Conservation (phyloP, 495 filamentous ascomycete species). For the Aspergillus haitiensis region DNA sequence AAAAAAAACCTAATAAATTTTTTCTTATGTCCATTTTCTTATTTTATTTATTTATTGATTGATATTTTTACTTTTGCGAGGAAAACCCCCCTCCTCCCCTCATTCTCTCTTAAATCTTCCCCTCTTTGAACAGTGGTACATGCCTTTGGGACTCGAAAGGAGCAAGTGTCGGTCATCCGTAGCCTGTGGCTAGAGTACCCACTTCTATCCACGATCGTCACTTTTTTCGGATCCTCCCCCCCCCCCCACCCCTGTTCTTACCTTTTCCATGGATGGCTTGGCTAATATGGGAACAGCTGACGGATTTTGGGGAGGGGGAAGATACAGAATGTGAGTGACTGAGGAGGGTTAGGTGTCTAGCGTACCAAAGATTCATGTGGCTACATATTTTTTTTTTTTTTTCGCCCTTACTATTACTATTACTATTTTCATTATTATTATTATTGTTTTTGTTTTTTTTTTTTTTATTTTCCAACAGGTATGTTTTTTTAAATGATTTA, state of each 20-base stretch:
- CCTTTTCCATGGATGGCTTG: constrained; percentile 24
- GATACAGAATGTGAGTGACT: constrained; percentile 8
- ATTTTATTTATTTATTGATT: no score
- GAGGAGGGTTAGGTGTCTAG: constrained; percentile 5
- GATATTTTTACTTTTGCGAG: not conserved
- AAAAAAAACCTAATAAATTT: constrained; percentile 1
- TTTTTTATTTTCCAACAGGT: constrained; percentile 6
- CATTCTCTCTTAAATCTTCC: constrained; percentile 18
- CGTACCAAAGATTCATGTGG: constrained; percentile 12
- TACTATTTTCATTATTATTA: constrained; percentile 15
- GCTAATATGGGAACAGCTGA: constrained; percentile 21
- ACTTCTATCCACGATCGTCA: constrained; percentile 45
- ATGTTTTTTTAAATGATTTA: not conserved
- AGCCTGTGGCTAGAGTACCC: constrained; percentile 41
- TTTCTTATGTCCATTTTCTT: not conserved
- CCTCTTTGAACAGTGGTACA: constrained; percentile 16
- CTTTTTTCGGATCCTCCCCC: constrained; percentile 39
- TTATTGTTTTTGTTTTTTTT: constrained; percentile 7
- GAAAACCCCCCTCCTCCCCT: constrained; percentile 24
- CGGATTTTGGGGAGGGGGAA: constrained; percentile 5
- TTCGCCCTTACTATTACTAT: no score
- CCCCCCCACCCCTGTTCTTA: constrained; percentile 34
- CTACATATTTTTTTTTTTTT: not conserved
- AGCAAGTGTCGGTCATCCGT: constrained; percentile 26
- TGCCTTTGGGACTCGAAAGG: constrained; percentile 26